Base-by-base conservation (phyloP, 148 eudicot species). In the Rhododendron ovatum region DNA sequence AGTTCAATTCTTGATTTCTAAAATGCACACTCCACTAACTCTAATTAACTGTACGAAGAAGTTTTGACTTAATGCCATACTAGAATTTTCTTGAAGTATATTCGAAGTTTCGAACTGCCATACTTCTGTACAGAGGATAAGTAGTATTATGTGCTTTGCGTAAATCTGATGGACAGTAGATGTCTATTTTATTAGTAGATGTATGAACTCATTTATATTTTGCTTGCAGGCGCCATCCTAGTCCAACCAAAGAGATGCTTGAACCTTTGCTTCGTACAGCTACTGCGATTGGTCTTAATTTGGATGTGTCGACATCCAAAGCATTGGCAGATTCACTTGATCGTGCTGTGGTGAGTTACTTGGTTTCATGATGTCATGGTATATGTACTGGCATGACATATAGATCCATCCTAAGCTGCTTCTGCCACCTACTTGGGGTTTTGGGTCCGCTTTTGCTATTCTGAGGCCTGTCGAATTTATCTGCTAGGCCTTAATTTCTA, bases 261-360 rank as follows among this genome's bases (percentile, higher is more conserved):
- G 98, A 97, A 86, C 99, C 99, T 84, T 90, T 97, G 88, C 86
- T 95, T 51, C 98, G 94, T 76, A 97, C 98, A 17, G 98, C 99
- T 87, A 95, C 94, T 82, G 93, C 99, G 78, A 90, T 94, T 90
- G 99, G 99, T 82, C 92, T 97, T 43, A 88, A 88, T 85, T 90
- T 97, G 90, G 99, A 97, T 85, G 90, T 95, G 88, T 92, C 99
- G 71, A 92, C 98, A 55, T 95, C 99, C 78, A 97, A 94, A 90
- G 96, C 98, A 78, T 89, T 97, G 83, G 99, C 99, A 78, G 99
- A 94, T 88, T 97, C 99, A 79, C 98, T 97, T 86, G 99, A 97
- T 87, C 91, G 86, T 82, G 99, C 99, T 78, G 95, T 95, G 93
- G 98, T 94, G 87, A 92, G 91, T 86, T 78, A 22, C 22, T 5